Percentiles rank a stretch among this genome's conserved stretches.
Conservation (phyloP, 2,329 filamentous ascomycete genomes). For the Fusarium lyarnte region DNA sequence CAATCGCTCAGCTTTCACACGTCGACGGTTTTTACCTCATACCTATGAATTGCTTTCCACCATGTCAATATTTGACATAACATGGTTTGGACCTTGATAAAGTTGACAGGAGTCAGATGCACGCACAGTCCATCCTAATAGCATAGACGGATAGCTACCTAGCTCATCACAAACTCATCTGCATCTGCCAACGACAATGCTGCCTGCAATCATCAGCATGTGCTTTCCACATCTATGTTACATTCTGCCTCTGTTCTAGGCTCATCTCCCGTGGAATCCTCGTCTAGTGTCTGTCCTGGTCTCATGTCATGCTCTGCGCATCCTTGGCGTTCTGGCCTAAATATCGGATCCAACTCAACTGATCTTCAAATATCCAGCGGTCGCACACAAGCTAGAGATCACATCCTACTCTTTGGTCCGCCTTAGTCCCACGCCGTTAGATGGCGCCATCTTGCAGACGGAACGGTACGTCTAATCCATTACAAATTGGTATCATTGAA, state of each 20-base stretch:
- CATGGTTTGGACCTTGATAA: background rate
- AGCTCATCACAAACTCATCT: background rate
- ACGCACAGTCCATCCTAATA: slow-evolving; percentile 21
- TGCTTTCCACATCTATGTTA: slow-evolving; percentile 15
- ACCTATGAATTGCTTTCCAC: background rate
- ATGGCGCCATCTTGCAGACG: slow-evolving; percentile 21
- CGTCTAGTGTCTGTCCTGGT: slow-evolving; percentile 17
- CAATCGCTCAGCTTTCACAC: slow-evolving; percentile 20
- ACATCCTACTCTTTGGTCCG: background rate
- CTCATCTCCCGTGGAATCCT: slow-evolving; percentile 28
- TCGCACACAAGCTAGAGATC: slow-evolving; percentile 4
- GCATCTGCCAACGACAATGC: slow-evolving; percentile 14
- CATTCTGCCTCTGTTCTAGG: slow-evolving; percentile 18
- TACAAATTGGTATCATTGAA: background rate
- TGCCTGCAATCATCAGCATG: slow-evolving; percentile 6
- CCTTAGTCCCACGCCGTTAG: slow-evolving; percentile 7
- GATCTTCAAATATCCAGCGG: slow-evolving; percentile 1
- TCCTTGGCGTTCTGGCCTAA: background rate
- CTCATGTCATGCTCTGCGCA: slow-evolving; percentile 5
- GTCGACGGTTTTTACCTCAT: slow-evolving; percentile 9
- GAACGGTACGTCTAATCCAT: slow-evolving; percentile 8
- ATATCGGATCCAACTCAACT: background rate
- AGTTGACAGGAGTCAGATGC: background rate
- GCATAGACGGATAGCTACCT: background rate
- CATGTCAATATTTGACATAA: background rate